phyloP scores from a whole-genome alignment of 192 early-diverging fungal genomes.

The Chytriomyces sp. region DNA sequence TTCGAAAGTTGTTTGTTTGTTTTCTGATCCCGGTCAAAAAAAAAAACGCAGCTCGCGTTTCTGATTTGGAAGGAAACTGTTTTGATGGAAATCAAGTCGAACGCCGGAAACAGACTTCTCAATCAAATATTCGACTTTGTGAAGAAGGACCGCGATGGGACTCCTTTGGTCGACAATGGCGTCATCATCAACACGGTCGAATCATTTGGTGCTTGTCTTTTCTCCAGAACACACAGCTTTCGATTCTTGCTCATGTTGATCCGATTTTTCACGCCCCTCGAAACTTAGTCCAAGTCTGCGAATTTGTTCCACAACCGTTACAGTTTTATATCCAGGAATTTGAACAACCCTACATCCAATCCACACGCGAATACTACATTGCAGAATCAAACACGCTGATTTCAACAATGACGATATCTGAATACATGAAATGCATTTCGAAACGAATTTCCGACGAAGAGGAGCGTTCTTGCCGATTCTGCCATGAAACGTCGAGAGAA shows the following conservation, averaged over 20 bases:
- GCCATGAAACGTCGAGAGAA: constrained; percentile 69
- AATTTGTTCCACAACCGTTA: constrained; percentile 66
- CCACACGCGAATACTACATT: constrained; percentile 73
- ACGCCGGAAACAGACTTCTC: constrained; percentile 67
- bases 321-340: constrained; percentile 80
- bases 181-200: constrained; percentile 58
- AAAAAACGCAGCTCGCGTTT: constrained; percentile 68
- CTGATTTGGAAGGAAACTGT: constrained; percentile 76
- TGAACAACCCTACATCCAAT: constrained; percentile 71
- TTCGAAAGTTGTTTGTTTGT: background rate
- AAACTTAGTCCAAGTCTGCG: constrained; percentile 62
- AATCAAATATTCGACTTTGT: constrained; percentile 74
- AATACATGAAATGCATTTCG: constrained; percentile 70
- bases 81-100: constrained; percentile 61
- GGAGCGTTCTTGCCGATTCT: constrained; percentile 62
- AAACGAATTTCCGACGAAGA: constrained; percentile 69
- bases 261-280: background rate
- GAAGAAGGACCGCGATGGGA: constrained; percentile 69
- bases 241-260: background rate
- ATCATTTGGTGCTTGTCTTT: constrained; percentile 61
- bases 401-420: constrained; percentile 61
- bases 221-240: background rate
- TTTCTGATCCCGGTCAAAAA: background rate
- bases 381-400: constrained; percentile 67
- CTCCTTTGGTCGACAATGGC: constrained; percentile 54